phyloP scores from a whole-genome alignment of 306 rosid species.

The Macrotyloma uniflorum region DNA sequence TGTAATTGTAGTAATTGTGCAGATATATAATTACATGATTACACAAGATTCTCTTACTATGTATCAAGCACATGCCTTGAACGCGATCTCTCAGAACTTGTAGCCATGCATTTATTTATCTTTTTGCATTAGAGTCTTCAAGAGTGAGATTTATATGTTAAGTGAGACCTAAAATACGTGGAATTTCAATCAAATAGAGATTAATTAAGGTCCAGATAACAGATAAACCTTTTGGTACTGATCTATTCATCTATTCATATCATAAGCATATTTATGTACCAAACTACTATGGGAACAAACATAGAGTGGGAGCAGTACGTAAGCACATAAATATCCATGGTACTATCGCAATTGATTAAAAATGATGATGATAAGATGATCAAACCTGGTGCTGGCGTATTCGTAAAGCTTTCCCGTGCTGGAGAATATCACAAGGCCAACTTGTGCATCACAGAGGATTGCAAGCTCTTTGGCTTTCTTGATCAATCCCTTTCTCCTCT shows the following conservation, averaged over 20 bases:
- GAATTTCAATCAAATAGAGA: not conserved
- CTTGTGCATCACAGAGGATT: constrained; percentile 84
- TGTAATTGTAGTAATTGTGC: not conserved
- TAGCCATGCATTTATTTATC: constrained; percentile 16
- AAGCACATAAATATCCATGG: not conserved
- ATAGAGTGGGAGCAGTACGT: not conserved
- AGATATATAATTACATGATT: not conserved
- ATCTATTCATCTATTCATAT: not conserved
- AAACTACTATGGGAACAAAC: not conserved
- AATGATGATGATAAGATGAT: not conserved
- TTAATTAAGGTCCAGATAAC: not conserved
- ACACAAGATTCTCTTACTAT: not conserved
- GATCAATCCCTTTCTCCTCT: constrained; percentile 88
- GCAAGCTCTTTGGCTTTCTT: constrained; percentile 88
- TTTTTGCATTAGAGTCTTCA: not conserved
- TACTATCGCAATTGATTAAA: not conserved
- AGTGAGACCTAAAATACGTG: not conserved
- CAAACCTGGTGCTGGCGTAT: constrained; percentile 75
- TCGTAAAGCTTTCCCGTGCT: constrained; percentile 80
- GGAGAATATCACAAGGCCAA: constrained; percentile 79
- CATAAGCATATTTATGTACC: not conserved
- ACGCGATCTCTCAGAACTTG: not conserved
- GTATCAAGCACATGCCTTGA: constrained; percentile 7
- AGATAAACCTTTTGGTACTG: not conserved
- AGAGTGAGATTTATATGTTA: not conserved